Percentiles rank a stretch among this genome's conserved stretches.
Evolutionary conservation across 208 protist genomes (phyloP).

Genomic region (Crithidia sp.): DNA sequence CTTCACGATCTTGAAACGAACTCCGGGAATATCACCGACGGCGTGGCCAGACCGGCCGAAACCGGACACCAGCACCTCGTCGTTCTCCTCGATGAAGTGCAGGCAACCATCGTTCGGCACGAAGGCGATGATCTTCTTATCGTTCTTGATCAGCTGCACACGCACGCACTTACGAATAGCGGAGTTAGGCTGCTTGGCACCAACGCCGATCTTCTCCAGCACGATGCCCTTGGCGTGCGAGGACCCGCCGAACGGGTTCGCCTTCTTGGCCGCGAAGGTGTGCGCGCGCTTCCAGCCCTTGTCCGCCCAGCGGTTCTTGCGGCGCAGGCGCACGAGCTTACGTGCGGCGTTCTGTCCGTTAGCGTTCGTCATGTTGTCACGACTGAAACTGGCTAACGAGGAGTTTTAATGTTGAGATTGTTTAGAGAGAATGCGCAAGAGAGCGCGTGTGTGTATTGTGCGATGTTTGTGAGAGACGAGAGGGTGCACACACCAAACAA

Average conservation of each 20-base stretch:
- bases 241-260: conserved; percentile 98
- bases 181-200: conserved; percentile 99
- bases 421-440: no score
- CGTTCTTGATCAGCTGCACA: conserved; percentile 99
- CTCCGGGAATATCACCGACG: conserved; percentile 99
- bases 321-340: conserved; percentile 95
- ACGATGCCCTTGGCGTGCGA: conserved; percentile 99
- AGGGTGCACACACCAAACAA: no score
- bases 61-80: conserved; percentile 99
- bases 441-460: no score
- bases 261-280: conserved; percentile 96
- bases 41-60: conserved; percentile 99
- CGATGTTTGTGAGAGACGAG: no score
- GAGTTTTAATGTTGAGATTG: neutral
- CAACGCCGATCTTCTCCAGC: conserved; percentile 99
- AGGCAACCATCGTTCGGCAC: conserved; percentile 99
- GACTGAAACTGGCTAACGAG: neutral
- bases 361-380: conserved; percentile 93
- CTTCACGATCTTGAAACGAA: conserved; percentile 99
- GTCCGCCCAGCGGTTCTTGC: conserved; percentile 97
- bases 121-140: conserved; percentile 99
- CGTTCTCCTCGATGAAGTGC: conserved; percentile 99
- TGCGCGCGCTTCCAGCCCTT: conserved; percentile 98
- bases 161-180: conserved; percentile 99
- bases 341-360: conserved; percentile 97